phyloP scores from a whole-genome alignment of 2,329 filamentous ascomycete genomes.

The Torrubiella hemipterigena region DNA sequence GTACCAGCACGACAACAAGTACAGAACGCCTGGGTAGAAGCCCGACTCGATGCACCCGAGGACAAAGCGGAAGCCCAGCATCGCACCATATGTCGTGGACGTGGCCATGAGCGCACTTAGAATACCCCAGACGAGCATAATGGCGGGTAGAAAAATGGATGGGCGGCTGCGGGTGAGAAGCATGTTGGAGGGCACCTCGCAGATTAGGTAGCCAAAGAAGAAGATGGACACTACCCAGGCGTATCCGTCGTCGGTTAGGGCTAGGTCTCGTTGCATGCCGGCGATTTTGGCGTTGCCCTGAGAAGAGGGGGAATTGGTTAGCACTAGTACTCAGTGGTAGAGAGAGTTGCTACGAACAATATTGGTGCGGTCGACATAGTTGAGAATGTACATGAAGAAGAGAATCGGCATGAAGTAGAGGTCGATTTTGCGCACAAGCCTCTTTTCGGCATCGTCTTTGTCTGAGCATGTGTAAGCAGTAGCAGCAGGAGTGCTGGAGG shows the following conservation, averaged over 20 bases:
- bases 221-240: slow-evolving; percentile 7
- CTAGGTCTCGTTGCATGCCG: slow-evolving; percentile 6
- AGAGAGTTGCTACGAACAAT: no score
- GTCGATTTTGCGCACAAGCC: slow-evolving; percentile 21
- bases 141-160: slow-evolving; percentile 3
- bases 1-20: slow-evolving; percentile 6
- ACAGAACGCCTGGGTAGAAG: slow-evolving; percentile 6
- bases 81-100: background rate
- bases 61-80: slow-evolving; percentile 5
- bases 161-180: slow-evolving; percentile 31
- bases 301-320: no score
- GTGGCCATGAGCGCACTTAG: slow-evolving; percentile 1
- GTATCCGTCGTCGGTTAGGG: slow-evolving; percentile 4
- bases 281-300: slow-evolving; percentile 7
- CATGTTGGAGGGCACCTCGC: slow-evolving; percentile 50
- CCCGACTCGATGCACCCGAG: slow-evolving; percentile 6
- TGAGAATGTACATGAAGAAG: slow-evolving; percentile 33
- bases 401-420: slow-evolving; percentile 32
- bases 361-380: slow-evolving; percentile 17
- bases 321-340: no score
- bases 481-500: no score
- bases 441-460: no score
- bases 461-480: no score
- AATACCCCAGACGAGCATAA: slow-evolving; percentile 3
- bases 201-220: slow-evolving; percentile 39